Conservation (phyloP, 2,329 filamentous ascomycete species). For the Aspergillus phoenicis region DNA sequence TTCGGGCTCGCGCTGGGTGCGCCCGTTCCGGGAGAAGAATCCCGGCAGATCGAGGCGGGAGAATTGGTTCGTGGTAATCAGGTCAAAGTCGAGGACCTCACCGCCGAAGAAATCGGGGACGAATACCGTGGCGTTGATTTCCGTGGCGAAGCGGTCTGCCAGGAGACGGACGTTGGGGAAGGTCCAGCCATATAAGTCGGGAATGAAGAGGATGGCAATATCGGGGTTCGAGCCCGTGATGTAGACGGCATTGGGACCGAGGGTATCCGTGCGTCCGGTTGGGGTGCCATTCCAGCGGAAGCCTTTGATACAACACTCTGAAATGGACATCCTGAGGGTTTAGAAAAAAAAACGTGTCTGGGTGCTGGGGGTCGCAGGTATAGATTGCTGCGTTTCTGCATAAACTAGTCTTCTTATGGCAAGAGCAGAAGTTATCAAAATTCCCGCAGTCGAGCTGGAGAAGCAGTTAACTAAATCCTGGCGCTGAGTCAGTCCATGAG, state of each 20-base stretch:
- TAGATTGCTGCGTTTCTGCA: no score
- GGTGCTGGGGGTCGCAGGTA: no score
- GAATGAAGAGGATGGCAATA: slow-evolving; percentile 41
- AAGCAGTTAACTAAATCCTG: no score
- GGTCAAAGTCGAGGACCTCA: slow-evolving; percentile 10
- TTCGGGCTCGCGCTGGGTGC: slow-evolving; percentile 42
- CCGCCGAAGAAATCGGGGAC: slow-evolving; percentile 45
- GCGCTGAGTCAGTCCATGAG: no score
- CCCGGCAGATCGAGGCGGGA: slow-evolving; percentile 42
- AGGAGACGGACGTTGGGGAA: slow-evolving; percentile 50
- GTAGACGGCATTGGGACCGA: slow-evolving; percentile 41
- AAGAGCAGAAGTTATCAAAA: no score
- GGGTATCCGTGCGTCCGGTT: slow-evolving; percentile 34
- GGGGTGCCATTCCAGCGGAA: slow-evolving; percentile 49
- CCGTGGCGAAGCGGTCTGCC: slow-evolving; percentile 51
- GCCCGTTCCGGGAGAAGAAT: slow-evolving; percentile 43
- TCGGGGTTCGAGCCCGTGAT: slow-evolving; percentile 39
- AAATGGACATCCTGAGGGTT: no score
- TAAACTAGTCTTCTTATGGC: no score
- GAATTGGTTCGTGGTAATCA: neutral
- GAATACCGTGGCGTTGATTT: slow-evolving; percentile 52
- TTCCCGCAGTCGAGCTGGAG: no score
- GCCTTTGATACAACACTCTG: slow-evolving; percentile 26
- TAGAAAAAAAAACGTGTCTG: no score
- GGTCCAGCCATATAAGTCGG: slow-evolving; percentile 50